Base-by-base conservation (phyloP, 2,329 filamentous ascomycete species). In the Blastomyces parvus region DNA sequence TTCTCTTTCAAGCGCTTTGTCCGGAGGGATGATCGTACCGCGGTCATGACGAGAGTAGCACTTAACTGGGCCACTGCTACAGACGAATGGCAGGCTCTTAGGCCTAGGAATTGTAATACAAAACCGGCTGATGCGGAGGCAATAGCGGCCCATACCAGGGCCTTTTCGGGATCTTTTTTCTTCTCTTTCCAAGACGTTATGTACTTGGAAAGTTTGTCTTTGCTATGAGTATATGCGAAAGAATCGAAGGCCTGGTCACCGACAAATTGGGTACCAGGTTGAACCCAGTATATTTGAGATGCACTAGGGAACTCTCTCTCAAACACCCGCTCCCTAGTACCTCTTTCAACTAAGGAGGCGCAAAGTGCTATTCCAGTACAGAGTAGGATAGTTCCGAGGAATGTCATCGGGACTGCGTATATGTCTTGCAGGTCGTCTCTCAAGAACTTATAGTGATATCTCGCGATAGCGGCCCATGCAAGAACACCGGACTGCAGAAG, bases 361-460 rank as follows among this genome's bases (percentile, higher is more conserved):
- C 68, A 70, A 19, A 46, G 38, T 13, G 33, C 25, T 22, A 38
- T 38, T 25, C 74, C 74, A 2, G 70, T 50, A 25, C 69, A 71
- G 2, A 77, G 66, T 5, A 74, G 63, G 1, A 69, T 38, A 1
- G 76, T 73, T 5, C 76, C 75, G 6, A 69, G 59, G 1, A 74
- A 53, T 44, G 72, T 74, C 7, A 76, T 67, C 2, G 74, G 74
- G 27, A 75, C 70, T 3, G 73, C 58, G 7, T 48, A 63, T 7
- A n/a, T 4, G 33, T 27, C 33, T 55, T 27, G 25, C 36, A 42
- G 33, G 22, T 56, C 46, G n/a, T 48, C 44, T 22, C 40, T 60
- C 50, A n/a, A n/a, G 33, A 52, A 40, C 14, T 33, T 25, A n/a
- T 53, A 53, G 8, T 27, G 40, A n/a, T 64, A 64, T 27, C 33